A percentile compares a stretch with the other conserved stretches of the same genome.
These are phyloP conservation scores for Acorus gramineus DNA, from an alignment of 106 monocot species.

Conservation along the genomic window DNA sequence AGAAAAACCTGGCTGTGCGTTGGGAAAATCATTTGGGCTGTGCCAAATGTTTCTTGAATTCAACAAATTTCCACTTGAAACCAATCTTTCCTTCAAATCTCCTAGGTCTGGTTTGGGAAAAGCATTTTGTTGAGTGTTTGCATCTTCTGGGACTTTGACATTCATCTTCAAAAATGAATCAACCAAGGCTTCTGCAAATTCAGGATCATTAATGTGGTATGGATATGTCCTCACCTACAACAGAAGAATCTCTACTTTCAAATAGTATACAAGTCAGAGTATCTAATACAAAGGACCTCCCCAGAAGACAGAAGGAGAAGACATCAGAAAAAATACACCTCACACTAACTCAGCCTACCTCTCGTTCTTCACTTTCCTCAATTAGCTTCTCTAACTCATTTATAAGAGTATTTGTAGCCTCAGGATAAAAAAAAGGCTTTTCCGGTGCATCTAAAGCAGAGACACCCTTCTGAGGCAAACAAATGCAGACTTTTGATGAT, in stretches of 20 bases:
- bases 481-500: constrained; percentile 53
- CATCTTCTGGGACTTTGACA: constrained; percentile 12
- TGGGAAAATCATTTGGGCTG: constrained; percentile 54
- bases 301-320: too few species aligned
- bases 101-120: constrained; percentile 9
- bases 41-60: constrained; percentile 14
- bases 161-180: constrained; percentile 64
- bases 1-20: constrained; percentile 67
- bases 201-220: constrained; percentile 85
- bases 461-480: constrained; percentile 64
- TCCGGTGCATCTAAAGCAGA: constrained; percentile 87
- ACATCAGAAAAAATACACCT: too few species aligned
- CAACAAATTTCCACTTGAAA: constrained; percentile 2
- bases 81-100: constrained; percentile 8
- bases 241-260: neutral
- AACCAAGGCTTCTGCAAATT: constrained; percentile 77
- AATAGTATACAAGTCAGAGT: neutral
- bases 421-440: constrained; percentile 79
- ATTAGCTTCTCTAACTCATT: constrained; percentile 55
- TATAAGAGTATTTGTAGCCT: constrained; percentile 50
- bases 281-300: too few species aligned
- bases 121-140: constrained; percentile 7
- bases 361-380: constrained; percentile 41
- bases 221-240: constrained; percentile 61
- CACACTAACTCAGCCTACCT: constrained; percentile 24